These are phyloP conservation scores for Aspergillus saccharolyticus DNA, from an alignment of 495 filamentous ascomycete species.

Conservation along the genomic window DNA sequence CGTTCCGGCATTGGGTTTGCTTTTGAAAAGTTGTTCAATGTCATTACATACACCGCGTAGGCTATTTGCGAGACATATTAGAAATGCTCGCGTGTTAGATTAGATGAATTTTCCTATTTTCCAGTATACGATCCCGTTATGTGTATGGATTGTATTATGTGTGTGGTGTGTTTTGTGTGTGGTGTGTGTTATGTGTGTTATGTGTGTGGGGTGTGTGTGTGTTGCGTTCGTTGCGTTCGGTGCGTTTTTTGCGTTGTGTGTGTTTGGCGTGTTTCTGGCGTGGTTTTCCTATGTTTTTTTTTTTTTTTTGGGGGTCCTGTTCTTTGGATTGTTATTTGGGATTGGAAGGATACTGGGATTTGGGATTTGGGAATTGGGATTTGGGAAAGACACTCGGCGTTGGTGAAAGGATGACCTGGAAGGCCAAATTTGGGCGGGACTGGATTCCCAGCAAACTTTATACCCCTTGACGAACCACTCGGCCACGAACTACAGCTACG, in stretches of 20 bases:
- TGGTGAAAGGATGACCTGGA: not conserved
- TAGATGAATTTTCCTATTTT: constrained; percentile 43
- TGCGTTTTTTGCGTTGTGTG: constrained; percentile 22
- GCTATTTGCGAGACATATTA: constrained; percentile 15
- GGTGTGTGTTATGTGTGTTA: constrained; percentile 27
- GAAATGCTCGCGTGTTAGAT: constrained; percentile 37
- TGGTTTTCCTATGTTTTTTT: constrained; percentile 11
- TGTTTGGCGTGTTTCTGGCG: constrained; percentile 20
- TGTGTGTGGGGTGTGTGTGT: constrained; percentile 31
- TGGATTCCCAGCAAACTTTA: not conserved
- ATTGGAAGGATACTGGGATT: constrained; percentile 5
- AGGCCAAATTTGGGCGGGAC: not conserved
- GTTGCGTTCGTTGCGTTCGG: constrained; percentile 17
- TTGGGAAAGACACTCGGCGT: not conserved
- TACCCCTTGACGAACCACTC: not conserved
- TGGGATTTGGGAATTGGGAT: constrained; percentile 2
- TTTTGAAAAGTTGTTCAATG: constrained; percentile 35
- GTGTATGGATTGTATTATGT: constrained; percentile 30
- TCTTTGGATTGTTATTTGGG: too few relatives aligned
- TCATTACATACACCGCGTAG: constrained; percentile 36
- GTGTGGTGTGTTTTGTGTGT: constrained; percentile 15
- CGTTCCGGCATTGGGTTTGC: constrained; percentile 19
- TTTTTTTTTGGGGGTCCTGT: not conserved
- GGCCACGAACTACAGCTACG: not conserved
- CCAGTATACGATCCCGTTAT: constrained; percentile 33